Percentiles rank a stretch among this genome's conserved stretches.
phyloP scores from a whole-genome alignment of 345 rosid genomes.

The Tarenaya hassleriana region DNA sequence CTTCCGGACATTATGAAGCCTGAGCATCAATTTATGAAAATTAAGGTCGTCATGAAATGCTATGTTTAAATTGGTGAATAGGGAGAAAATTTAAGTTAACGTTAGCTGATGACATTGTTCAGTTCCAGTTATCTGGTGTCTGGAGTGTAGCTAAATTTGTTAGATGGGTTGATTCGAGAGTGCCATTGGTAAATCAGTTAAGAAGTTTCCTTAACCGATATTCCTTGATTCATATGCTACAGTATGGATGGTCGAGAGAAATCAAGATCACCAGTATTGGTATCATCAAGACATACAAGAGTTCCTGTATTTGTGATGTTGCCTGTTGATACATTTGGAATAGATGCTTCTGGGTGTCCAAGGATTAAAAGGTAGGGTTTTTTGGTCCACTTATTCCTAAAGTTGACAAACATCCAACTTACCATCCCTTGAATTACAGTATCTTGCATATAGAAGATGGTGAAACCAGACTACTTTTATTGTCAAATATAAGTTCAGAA shows the following conservation, averaged over 20 bases:
- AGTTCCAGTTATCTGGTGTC: background rate
- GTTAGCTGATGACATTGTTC: too few relatives aligned
- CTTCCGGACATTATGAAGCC: too few relatives aligned
- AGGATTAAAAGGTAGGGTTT: slow-evolving; percentile 43
- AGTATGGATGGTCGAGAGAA: slow-evolving; percentile 64
- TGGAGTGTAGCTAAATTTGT: background rate
- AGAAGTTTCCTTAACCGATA: slow-evolving; percentile 3
- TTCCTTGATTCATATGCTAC: slow-evolving; percentile 17
- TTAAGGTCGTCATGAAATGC: too few relatives aligned
- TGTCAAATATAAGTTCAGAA: slow-evolving; percentile 7
- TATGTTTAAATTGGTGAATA: too few relatives aligned
- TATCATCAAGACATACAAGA: slow-evolving; percentile 50
- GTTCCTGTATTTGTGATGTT: slow-evolving; percentile 57
- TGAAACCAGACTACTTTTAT: background rate
- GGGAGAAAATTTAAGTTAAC: too few relatives aligned
- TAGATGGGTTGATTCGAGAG: too few relatives aligned
- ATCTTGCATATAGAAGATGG: slow-evolving; percentile 11
- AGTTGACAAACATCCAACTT: background rate
- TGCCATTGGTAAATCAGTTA: too few relatives aligned
- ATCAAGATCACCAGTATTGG: slow-evolving; percentile 40
- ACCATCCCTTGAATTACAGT: slow-evolving; percentile 14
- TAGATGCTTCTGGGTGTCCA: slow-evolving; percentile 52
- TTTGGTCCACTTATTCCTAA: background rate
- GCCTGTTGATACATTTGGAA: slow-evolving; percentile 42
- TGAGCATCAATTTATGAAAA: too few relatives aligned